phyloP scores from a whole-genome alignment of 225 moss, liverwort and hornwort species.

The Marchantia paleacea region DNA sequence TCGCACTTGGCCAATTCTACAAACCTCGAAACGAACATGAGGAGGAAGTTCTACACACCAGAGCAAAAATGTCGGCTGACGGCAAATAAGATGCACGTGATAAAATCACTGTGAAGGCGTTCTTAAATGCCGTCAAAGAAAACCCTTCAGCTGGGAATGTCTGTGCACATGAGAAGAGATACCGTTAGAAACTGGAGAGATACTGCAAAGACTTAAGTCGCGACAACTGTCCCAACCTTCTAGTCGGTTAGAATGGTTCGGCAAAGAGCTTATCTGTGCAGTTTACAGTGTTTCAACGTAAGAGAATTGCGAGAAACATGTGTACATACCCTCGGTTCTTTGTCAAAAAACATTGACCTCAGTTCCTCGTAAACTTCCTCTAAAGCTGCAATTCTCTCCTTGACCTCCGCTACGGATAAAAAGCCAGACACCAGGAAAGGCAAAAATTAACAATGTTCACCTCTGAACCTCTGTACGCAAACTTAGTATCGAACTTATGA shows the following conservation, averaged over 20 bases:
- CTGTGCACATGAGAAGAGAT: slow-evolving; percentile 31
- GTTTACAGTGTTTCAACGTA: neutral
- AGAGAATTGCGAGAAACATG: neutral
- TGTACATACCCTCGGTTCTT: slow-evolving; percentile 60
- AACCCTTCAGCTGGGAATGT: slow-evolving; percentile 57
- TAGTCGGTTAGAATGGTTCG: too few relatives aligned
- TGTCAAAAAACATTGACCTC: slow-evolving; percentile 51
- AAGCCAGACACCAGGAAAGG: slow-evolving; percentile 2
- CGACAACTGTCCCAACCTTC: neutral
- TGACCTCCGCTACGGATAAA: slow-evolving; percentile 58
- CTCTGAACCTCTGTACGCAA: neutral
- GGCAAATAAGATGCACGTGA: slow-evolving; percentile 87
- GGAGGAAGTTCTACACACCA: slow-evolving; percentile 44
- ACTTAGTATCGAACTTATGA: neutral
- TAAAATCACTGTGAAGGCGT: slow-evolving; percentile 74
- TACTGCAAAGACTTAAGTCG: too few relatives aligned
- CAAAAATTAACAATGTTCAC: neutral
- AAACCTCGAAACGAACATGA: neutral
- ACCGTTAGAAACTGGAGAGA: too few relatives aligned
- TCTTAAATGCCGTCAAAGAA: slow-evolving; percentile 75
- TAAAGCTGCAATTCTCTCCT: slow-evolving; percentile 60
- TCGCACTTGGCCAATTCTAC: neutral
- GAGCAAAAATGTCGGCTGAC: slow-evolving; percentile 84
- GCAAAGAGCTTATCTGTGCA: too few relatives aligned
- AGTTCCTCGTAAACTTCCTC: slow-evolving; percentile 79